Evolutionary conservation across 768 basidiomycete genomes (phyloP), one percentile per base, ranked within the genome.

Genomic region (Kwoniella sp.): DNA sequence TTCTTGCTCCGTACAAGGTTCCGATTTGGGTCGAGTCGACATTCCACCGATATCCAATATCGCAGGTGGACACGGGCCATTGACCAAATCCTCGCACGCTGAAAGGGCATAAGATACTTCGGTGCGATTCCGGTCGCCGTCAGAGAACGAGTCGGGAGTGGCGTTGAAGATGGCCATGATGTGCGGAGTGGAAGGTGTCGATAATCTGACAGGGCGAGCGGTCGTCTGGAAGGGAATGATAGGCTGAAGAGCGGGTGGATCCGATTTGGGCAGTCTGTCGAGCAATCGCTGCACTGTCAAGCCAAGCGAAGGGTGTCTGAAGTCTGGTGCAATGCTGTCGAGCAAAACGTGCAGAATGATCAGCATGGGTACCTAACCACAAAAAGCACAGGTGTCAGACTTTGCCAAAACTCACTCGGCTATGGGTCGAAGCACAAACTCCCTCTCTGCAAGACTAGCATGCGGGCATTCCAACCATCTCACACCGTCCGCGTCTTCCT

Each of bases 111-210:
- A 76, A 0, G 83, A 68, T 12, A 87, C 68, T 0, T 83, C 83
- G 65, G 84, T 82, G 77, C 89, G 83, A n/a, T 21, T 79, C 74
- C 0, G 87, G 25, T 50, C 84, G 10, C 92, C 92, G 66, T 97
- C 93, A 0, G 94, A 97, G 81, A 97, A 97, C 0, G 94, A 96
- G 80, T 99, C 95, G 1, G 95, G 94, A 0, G 95, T 97, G 6
- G 85, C 85, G 76, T 98, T 97, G 60, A 99, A 84, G 0, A 91
- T 96, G 0, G 89, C 89, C 95, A 98, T 97, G 61, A 97, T 76
- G 60, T 85, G 84, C 0, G 90, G 77, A n/a, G 67, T 64, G 10
- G 64, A 9, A 2, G 67, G 60, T 15, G 62, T 55, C 7, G 47
- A 24, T 13, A 77, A 60, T 15, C 63, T 65, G 13, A 72, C 50